phyloP scores from a whole-genome alignment of 2,329 filamentous ascomycete species.

The Microsporum audouinii region DNA sequence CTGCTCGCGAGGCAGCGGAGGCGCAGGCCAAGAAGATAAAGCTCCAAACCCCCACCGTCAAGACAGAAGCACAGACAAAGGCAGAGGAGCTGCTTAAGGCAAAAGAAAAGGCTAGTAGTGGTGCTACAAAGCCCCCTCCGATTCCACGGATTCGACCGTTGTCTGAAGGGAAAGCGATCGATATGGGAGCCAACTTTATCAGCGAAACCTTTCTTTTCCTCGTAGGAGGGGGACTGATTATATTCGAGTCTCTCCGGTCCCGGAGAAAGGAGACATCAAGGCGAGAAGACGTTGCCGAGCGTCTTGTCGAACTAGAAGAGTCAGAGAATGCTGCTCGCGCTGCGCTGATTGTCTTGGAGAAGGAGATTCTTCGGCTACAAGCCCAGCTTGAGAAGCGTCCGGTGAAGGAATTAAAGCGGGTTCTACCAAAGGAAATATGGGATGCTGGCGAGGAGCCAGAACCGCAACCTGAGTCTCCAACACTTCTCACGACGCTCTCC shows the following conservation, averaged over 20 bases:
- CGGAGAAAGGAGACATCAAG: constrained; percentile 49
- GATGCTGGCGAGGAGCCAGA: constrained; percentile 25
- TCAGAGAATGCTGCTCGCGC: constrained; percentile 32
- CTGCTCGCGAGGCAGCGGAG: constrained; percentile 41
- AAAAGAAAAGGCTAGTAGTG: constrained; percentile 35
- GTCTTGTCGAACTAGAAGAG: constrained; percentile 47
- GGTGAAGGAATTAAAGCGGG: constrained; percentile 21
- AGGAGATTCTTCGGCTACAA: constrained; percentile 34
- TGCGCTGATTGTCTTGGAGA: constrained; percentile 36
- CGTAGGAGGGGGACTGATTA: constrained; percentile 51
- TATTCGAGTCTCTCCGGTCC: constrained; percentile 52
- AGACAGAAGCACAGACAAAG: constrained; percentile 49
- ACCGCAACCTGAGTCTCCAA: constrained; percentile 13
- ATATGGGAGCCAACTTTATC: constrained; percentile 58
- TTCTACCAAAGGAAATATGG: constrained; percentile 33
- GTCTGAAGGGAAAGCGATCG: constrained; percentile 56
- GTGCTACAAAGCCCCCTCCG: constrained; percentile 37
- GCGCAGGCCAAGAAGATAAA: constrained; percentile 45
- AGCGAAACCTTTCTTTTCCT: constrained; percentile 55
- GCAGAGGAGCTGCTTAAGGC: constrained; percentile 43
- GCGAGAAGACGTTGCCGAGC: constrained; percentile 49
- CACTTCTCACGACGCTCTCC: constrained; percentile 6
- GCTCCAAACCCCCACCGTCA: constrained; percentile 46
- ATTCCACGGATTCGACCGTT: constrained; percentile 51
- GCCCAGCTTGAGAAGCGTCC: constrained; percentile 25